Conservation (phyloP, 306 rosid species). For the Gastrolobium villosum region DNA sequence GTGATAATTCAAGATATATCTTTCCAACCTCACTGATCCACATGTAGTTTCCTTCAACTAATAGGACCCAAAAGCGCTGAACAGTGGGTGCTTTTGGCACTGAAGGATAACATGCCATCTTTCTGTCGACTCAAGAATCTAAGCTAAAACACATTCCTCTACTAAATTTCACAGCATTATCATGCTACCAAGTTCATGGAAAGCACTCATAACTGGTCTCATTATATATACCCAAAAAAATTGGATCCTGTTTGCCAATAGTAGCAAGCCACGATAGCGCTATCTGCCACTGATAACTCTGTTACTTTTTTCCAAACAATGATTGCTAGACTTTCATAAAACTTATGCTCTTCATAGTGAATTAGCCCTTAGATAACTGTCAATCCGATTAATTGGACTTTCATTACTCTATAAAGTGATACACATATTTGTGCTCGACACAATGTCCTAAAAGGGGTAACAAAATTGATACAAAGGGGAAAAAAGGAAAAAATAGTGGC, state of each 20-base stretch:
- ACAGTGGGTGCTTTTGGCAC: slow-evolving; percentile 29
- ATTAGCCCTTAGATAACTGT: slow-evolving; percentile 26
- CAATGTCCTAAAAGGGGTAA: slow-evolving; percentile 9
- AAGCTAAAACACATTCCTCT: slow-evolving; percentile 19
- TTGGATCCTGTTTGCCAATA: slow-evolving; percentile 30
- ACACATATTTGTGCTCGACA: slow-evolving; percentile 34
- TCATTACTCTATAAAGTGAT: slow-evolving; percentile 44
- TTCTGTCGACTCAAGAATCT: slow-evolving; percentile 35
- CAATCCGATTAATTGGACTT: slow-evolving; percentile 47
- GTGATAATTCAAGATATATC: neutral
- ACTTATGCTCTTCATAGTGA: slow-evolving; percentile 28
- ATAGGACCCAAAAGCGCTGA: slow-evolving; percentile 43
- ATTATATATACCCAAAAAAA: slow-evolving; percentile 21
- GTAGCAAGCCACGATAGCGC: slow-evolving; percentile 33
- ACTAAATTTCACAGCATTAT: slow-evolving; percentile 6
- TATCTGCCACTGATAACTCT: slow-evolving; percentile 44
- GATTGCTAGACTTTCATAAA: slow-evolving; percentile 46
- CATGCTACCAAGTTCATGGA: slow-evolving; percentile 27
- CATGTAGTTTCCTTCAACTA: slow-evolving; percentile 30
- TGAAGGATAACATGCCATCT: slow-evolving; percentile 38
- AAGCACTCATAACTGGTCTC: slow-evolving; percentile 15
- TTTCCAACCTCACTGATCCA: slow-evolving; percentile 28
- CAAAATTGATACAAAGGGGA: neutral
- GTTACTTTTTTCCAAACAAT: slow-evolving; percentile 42
- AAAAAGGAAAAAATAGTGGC: neutral